Conservation (phyloP, 2,329 filamentous ascomycete species). For the Aspergillus sp. region DNA sequence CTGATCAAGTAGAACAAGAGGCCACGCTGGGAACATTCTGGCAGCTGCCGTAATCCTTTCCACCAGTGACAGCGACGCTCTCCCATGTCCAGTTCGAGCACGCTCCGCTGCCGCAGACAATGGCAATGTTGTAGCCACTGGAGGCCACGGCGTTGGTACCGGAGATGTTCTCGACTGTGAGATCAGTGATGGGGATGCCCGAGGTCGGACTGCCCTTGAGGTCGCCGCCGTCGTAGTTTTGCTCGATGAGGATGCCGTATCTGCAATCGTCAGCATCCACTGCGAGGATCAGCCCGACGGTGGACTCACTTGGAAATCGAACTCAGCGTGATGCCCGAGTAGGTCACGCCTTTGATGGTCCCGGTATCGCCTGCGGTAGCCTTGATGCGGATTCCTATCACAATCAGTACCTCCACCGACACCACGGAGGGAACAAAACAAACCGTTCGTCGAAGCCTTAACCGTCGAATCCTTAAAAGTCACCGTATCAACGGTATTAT, state of each 20-base stretch:
- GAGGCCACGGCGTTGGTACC: constrained; percentile 27
- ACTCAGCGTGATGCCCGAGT: constrained; percentile 52
- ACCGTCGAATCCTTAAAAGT: constrained; percentile 52
- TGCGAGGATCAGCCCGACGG: neutral
- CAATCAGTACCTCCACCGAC: neutral
- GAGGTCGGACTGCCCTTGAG: constrained; percentile 36
- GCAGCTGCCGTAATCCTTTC: constrained; percentile 45
- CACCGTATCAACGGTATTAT: constrained; percentile 55
- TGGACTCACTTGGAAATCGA: constrained; percentile 45
- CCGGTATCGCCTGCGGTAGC: constrained; percentile 54
- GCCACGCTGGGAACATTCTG: constrained; percentile 38
- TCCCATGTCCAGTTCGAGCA: constrained; percentile 52
- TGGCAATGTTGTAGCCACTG: constrained; percentile 46
- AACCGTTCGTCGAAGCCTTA: constrained; percentile 38
- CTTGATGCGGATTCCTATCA: constrained; percentile 40
- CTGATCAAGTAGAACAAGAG: constrained; percentile 26
- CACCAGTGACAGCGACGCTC: constrained; percentile 51
- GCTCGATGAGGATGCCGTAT: constrained; percentile 51
- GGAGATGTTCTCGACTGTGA: constrained; percentile 36
- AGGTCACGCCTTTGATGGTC: constrained; percentile 52
- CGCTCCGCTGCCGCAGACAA: constrained; percentile 53
- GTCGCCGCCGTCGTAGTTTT: constrained; percentile 54
- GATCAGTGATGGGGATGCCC: constrained; percentile 39
- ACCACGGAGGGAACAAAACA: neutral
- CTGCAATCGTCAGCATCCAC: neutral